These are phyloP conservation scores for Parathielavia hyrcaniae DNA, from an alignment of 495 filamentous ascomycete genomes.

Conservation along the genomic window DNA sequence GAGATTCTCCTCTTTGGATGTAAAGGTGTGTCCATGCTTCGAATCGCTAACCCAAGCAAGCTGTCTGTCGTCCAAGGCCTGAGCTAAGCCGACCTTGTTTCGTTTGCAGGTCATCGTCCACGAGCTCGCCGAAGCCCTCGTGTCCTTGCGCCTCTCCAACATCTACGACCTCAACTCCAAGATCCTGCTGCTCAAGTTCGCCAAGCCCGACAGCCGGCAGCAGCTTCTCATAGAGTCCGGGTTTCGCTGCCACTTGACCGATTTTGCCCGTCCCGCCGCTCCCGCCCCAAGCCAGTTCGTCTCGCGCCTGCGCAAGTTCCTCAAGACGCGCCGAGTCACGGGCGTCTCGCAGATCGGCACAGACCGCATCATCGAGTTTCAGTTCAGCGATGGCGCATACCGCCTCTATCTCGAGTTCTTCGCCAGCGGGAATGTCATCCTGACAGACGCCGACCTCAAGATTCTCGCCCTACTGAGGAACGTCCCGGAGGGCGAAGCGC, in stretches of 20 bases:
- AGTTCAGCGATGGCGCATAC: slow-evolving; percentile 86
- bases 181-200: slow-evolving; percentile 89
- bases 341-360: slow-evolving; percentile 79
- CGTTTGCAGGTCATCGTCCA: slow-evolving; percentile 72
- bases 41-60: background rate
- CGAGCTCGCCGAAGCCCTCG: slow-evolving; percentile 72
- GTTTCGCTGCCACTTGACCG: slow-evolving; percentile 90
- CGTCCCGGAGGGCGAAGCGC: slow-evolving; percentile 64
- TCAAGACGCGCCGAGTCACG: slow-evolving; percentile 81
- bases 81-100: background rate
- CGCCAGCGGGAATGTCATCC: slow-evolving; percentile 82
- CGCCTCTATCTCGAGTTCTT: slow-evolving; percentile 91
- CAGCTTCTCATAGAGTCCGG: slow-evolving; percentile 90
- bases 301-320: slow-evolving; percentile 70
- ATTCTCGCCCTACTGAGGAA: slow-evolving; percentile 75
- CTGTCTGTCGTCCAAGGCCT: background rate
- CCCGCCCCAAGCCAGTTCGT: slow-evolving; percentile 79
- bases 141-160: slow-evolving; percentile 77
- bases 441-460: slow-evolving; percentile 74
- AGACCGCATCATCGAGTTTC: slow-evolving; percentile 85
- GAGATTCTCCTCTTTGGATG: slow-evolving; percentile 88
- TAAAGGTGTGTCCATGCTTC: slow-evolving; percentile 52
- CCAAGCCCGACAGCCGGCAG: slow-evolving; percentile 77
- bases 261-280: slow-evolving; percentile 78
- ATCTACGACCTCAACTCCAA: slow-evolving; percentile 92